Evolutionary conservation across 2,329 filamentous ascomycete genomes (phyloP), one percentile per base, ranked within the genome.

Genomic region (Alternaria metachromatica): DNA sequence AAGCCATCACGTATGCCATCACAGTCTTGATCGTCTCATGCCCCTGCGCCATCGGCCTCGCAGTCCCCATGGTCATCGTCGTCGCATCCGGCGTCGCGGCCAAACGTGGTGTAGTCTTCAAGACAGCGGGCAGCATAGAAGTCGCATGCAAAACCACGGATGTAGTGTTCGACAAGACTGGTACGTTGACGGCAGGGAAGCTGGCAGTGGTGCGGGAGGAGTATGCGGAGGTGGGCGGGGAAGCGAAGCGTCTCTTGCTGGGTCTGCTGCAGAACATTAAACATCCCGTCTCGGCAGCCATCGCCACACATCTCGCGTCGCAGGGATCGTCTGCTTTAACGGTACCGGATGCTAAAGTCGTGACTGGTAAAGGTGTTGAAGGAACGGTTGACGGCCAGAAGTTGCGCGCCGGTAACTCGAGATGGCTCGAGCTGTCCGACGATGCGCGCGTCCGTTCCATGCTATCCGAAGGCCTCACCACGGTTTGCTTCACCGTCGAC

Each of bases 131-230:
- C 30, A 83, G 83, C 2, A 87, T 92, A 21, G 91, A 94, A 74
- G 76, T 86, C 1, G 89, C 87, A 0, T 81, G 85, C 63, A 89
- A 87, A 66, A 82, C 86, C 0, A 83, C 87, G 0, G 87, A 94
- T 69, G 87, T 94, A 3, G 86, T 95, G 0, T 91, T 95, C 69
- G 92, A 95, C 81, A 95, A 94, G 78, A 95, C 92, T 0, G 92
- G 92, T 0, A 95, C 92, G 0, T 74, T 94, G 18, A 94, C 92
- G 0, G 72, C 82, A 41, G 90, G 89, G 0, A 83, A 85, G 41
- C 76, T 87, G 1, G 60, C 67, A 0, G 82, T 85, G 4, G 71
- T 76, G 6, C 61, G 60, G 5, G 71, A 78, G 64, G 64, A 71
- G 26, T 74, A 74, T 55, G 45, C 76, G n/a, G 33, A 53, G 9